Base-by-base conservation (phyloP, 768 basidiomycete species). In the Macrocybe gigantea region DNA sequence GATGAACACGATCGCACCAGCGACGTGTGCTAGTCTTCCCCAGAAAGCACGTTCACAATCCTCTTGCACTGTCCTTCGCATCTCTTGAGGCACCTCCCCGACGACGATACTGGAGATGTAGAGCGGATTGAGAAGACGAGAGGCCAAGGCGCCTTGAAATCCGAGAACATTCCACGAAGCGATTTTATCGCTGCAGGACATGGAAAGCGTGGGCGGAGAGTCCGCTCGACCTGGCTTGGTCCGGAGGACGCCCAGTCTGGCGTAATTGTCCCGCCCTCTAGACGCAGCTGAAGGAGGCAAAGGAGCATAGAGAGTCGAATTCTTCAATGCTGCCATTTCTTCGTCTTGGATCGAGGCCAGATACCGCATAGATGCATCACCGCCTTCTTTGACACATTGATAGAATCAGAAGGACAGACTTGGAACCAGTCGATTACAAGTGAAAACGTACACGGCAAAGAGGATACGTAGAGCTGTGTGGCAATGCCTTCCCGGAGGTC, bases 121-220 rank as follows among this genome's bases (percentile, higher is more conserved):
- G 6, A 94, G 48, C 0, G 88, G 88, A 3, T 54, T 56, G 36
- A 81, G 66, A 52, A 77, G 70, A 11, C 50, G 65, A 5, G 82
- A 74, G 2, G 78, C 78, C 41, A 96, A 68, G 1, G 88, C 85
- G 3, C 95, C 94, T 59, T 95, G 92, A 22, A 95, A 71, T 0
- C 94, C 94, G 3, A 92, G 69, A 0, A 85, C 77, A 47, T 75
- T 81, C 93, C 93, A 98, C 5, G 77, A 67, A 0, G 92, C 91
- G 37, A 98, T 85, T 65, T 98, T 98, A 62, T 98, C 94, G 54
- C 88, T 91, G 66, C 94, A 98, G 0, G 93, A 91, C 84, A 96
- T 89, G 57, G 79, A 90, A 0, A 78, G 61, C 1, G 94, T 91
- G 0, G 82, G 82, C 0, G 83, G 83, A 0, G 93, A 85, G 60